Evolutionary conservation across 2,329 filamentous ascomycete species (phyloP).

Genomic region (Berkeleyomyces rouxiae): DNA sequence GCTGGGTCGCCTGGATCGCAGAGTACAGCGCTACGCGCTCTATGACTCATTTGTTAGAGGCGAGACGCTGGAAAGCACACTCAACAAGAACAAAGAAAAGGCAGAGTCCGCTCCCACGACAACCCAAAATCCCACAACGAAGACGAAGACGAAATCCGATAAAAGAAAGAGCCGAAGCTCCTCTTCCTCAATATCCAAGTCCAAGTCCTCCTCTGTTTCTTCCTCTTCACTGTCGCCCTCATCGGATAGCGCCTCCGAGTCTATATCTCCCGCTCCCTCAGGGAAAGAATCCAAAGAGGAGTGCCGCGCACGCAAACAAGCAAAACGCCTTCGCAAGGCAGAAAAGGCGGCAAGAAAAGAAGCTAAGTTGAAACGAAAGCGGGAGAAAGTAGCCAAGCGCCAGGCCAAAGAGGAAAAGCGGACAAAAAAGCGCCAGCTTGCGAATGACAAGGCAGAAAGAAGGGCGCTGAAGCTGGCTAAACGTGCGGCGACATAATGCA

Average conservation of each 20-base stretch:
- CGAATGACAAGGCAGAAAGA: conserved; percentile 16
- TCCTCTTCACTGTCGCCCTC: neutral
- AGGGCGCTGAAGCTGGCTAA: conserved; percentile 15
- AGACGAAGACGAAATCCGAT: neutral
- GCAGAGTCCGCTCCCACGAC: conserved; percentile 4
- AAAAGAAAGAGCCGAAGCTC: neutral
- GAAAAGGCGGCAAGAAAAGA: conserved; percentile 15
- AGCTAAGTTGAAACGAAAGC: conserved; percentile 20
- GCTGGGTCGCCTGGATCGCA: conserved; percentile 39
- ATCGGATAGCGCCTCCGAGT: neutral
- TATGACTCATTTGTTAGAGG: conserved; percentile 79
- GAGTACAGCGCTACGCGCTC: conserved; percentile 43
- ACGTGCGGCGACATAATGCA: conserved; percentile 17
- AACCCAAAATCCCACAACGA: neutral
- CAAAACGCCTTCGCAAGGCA: conserved; percentile 11
- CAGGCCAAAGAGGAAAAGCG: conserved; percentile 30
- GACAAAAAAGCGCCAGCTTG: conserved; percentile 20
- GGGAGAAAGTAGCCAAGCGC: conserved; percentile 19
- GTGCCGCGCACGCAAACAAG: conserved; percentile 13
- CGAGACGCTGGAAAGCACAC: conserved; percentile 57
- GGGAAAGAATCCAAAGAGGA: conserved; percentile 15
- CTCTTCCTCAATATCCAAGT: neutral
- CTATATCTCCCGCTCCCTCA: neutral
- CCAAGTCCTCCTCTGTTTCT: neutral
- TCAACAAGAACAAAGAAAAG: conserved; percentile 21